Base-by-base conservation (phyloP, 257 asterid species). In the Solanum bukasovii region DNA sequence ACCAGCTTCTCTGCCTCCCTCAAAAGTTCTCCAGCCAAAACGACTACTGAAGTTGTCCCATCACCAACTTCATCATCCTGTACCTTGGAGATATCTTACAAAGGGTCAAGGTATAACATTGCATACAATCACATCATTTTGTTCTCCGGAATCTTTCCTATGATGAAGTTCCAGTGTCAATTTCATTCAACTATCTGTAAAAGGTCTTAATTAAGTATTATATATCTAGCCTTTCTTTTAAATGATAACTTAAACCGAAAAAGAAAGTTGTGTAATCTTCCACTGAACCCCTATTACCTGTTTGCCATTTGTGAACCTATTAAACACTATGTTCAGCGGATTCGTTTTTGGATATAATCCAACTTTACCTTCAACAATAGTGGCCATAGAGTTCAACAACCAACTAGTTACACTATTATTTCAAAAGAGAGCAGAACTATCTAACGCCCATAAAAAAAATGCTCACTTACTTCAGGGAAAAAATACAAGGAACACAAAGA, bases 11-110 rank as follows among this genome's bases (percentile, higher is more conserved):
- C 99, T 63, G 98, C 98, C 94, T 97, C 99, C 93, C 98, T 92
- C 91, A 97, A 89, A 88, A 97, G 99, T 91, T 97, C 99, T 82
- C 99, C 99, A 89, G 99, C 99, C 91, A 97, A 94, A 61, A 97
- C 99, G 61, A 93, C 99, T 61, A 97, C 99, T 33, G 99, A 96
- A 74, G 99, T 97, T 67, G 99, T 97, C 74, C 99, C 99, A 91
- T 97, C 99, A 87, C 99, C 99, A 40, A 97, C 99, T 92, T 97
- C 99, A 89, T 97, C 99, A 87, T 97, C 99, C 91, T 97, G 99
- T 71, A 97, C 99, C 92, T 96, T 97, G 13, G 99, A 97, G 88
- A 97, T 97, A 88, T 97, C 99, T 97, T 90, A 65, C 38, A 71
- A 33, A 68, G 77, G 88, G 42, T 33, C 35, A 33, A 33, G 35